phyloP scores from a whole-genome alignment of 441 rosid species.

The Arabidopsis hybrid region DNA sequence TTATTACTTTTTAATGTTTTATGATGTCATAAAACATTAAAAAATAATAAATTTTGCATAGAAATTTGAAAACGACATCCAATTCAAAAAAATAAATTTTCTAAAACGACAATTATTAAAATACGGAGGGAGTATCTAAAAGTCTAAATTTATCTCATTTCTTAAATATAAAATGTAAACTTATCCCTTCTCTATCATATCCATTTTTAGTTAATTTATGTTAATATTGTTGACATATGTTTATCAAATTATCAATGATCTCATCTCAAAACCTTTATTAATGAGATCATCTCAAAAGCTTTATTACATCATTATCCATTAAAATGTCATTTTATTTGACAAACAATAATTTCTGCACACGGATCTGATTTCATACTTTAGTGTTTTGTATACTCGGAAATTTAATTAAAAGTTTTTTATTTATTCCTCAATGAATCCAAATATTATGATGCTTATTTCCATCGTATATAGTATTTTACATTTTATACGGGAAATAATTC shows the following conservation, averaged over 20 bases:
- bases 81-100: no score
- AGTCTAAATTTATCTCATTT: conserved; percentile 27
- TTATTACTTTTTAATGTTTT: no score
- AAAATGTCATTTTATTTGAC: not conserved
- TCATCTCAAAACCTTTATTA: not conserved
- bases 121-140: no score
- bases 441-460: not conserved
- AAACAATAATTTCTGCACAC: not conserved
- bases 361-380: not conserved
- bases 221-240: not conserved
- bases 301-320: conserved; percentile 15
- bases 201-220: conserved; percentile 30
- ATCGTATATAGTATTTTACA: not conserved
- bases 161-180: not conserved
- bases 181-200: conserved; percentile 9
- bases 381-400: not conserved
- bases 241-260: not conserved
- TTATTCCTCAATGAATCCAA: conserved; percentile 1
- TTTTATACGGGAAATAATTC: not conserved
- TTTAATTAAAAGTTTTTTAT: not conserved
- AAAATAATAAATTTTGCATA: no score
- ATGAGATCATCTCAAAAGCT: not conserved
- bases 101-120: no score
- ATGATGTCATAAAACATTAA: no score
- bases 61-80: no score